Conservation (phyloP, 2,329 filamentous ascomycete genomes). For the Parastagonospora nodorum region DNA sequence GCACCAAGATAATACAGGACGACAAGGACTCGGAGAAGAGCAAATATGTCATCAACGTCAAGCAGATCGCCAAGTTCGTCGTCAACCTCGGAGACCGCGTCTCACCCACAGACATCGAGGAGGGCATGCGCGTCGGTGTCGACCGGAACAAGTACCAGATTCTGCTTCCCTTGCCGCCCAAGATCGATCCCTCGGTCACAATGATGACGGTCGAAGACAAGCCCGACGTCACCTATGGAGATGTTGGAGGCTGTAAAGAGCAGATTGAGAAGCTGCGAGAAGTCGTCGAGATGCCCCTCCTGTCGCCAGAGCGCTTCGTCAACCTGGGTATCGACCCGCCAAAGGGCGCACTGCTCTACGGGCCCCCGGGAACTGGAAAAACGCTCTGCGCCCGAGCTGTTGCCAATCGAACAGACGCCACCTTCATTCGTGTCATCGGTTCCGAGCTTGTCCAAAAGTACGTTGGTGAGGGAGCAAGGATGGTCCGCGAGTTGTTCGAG, state of each 20-base stretch:
- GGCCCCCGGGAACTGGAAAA: slow-evolving; percentile 97
- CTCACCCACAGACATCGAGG: slow-evolving; percentile 97
- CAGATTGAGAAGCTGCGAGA: slow-evolving; percentile 99
- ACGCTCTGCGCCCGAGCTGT: slow-evolving; percentile 97
- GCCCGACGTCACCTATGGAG: slow-evolving; percentile 97
- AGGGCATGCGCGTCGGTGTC: slow-evolving; percentile 98
- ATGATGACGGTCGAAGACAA: slow-evolving; percentile 99
- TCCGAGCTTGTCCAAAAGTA: slow-evolving; percentile 99
- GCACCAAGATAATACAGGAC: slow-evolving; percentile 98
- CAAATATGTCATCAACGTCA: slow-evolving; percentile 99
- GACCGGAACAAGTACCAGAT: slow-evolving; percentile 99
- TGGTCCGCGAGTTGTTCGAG: slow-evolving; percentile 98
- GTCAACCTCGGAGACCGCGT: slow-evolving; percentile 97
- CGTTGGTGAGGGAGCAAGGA: slow-evolving; percentile 94
- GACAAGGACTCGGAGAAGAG: slow-evolving; percentile 96
- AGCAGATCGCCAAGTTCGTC: slow-evolving; percentile 99
- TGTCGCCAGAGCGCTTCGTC: slow-evolving; percentile 96
- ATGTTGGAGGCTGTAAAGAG: slow-evolving; percentile 98
- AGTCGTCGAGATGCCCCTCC: slow-evolving; percentile 96
- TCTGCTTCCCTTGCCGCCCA: slow-evolving; percentile 90
- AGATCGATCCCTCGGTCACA: slow-evolving; percentile 98
- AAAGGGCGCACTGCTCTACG: slow-evolving; percentile 95
- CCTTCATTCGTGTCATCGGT: slow-evolving; percentile 97
- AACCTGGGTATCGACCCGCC: slow-evolving; percentile 98
- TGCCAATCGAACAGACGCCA: slow-evolving; percentile 96